Base-by-base conservation (phyloP, 352 stramenopile species). In the Globisporangium echinulatum region DNA sequence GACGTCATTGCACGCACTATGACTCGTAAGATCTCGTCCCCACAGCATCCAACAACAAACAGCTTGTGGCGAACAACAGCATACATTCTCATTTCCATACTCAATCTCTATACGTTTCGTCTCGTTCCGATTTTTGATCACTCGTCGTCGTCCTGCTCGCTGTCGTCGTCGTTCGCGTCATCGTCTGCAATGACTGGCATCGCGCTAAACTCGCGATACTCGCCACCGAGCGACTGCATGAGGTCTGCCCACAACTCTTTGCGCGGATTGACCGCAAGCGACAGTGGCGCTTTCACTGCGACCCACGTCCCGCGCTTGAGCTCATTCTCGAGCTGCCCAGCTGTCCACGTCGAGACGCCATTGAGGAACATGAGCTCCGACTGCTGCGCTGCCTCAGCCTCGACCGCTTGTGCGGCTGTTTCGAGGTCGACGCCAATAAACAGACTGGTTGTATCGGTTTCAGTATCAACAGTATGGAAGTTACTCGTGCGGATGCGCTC, bases 291-390 rank as follows among this genome's bases (percentile, higher is more conserved):
- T n/a, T 75, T 74, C 44, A 94, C 81, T 2, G 73, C 74, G 5
- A 94, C 70, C 85, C 85, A 94, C 54, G 77, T 79, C 43, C 85
- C 85, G 11, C 75, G 69, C 47, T 74, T 69, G 56, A 94, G 66
- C 62, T 94, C 85, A 5, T 64, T 77, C 39, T 92, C 77, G 40
- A 94, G 68, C 55, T 92, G 82, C 3, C 73, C 79, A 4, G 76
- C 52, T 36, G 63, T 87, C 85, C 85, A 94, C 44, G 75, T 79
- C 1, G 81, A 90, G 44, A 88, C 67, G 33, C 85, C 85, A 49
- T 77, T 88, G 68, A 94, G 69, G 61, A 92, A 94, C 57, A 92
- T 74, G 1, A 94, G 67, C 51, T 94, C 75, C 15, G 66, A 75
- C 55, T 76, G 75, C 61, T 85, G 66, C 15, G 76, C 65, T 54